Evolutionary conservation across 139 green algal species (phyloP).

Genomic region (Asterochloris erici): DNA sequence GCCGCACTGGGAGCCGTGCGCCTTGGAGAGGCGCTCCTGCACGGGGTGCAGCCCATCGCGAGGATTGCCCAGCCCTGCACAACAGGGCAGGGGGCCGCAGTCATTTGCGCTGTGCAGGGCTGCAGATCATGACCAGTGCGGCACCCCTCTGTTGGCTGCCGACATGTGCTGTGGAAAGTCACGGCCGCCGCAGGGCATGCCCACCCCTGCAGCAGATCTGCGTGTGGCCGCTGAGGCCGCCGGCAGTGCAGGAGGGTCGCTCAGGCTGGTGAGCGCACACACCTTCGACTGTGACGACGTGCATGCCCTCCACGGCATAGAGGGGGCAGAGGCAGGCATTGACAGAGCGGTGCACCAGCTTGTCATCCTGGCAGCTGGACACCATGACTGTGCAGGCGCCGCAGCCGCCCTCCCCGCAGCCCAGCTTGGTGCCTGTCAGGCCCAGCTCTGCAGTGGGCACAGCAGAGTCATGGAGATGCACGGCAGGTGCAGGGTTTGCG

Average conservation of each 20-base stretch:
- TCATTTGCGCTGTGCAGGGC: neutral
- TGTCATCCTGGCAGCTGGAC: slow-evolving; percentile 47
- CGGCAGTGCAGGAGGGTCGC: too few species aligned
- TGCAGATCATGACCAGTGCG: neutral
- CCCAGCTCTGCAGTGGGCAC: slow-evolving; percentile 53
- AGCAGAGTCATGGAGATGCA: neutral
- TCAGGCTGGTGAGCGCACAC: neutral
- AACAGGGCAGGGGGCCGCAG: neutral
- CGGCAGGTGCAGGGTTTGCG: neutral
- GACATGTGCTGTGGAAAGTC: neutral
- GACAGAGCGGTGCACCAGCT: slow-evolving; percentile 71
- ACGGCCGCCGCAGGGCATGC: neutral
- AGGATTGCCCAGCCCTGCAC: slow-evolving; percentile 76
- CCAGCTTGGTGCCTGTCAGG: slow-evolving; percentile 92
- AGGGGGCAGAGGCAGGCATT: slow-evolving; percentile 95
- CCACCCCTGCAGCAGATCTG: too few species aligned
- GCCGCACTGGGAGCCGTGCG: slow-evolving; percentile 94
- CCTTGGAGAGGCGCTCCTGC: slow-evolving; percentile 78
- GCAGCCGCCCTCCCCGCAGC: slow-evolving; percentile 94
- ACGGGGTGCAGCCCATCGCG: slow-evolving; percentile 87
- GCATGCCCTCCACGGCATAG: slow-evolving; percentile 86
- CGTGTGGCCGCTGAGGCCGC: too few species aligned
- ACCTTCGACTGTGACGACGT: slow-evolving; percentile 94
- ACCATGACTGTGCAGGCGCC: slow-evolving; percentile 97
- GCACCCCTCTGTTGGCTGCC: neutral